Evolutionary conservation across 1,139 yeast genomes (phyloP).

Genomic region (Hansenula lynferdii): DNA sequence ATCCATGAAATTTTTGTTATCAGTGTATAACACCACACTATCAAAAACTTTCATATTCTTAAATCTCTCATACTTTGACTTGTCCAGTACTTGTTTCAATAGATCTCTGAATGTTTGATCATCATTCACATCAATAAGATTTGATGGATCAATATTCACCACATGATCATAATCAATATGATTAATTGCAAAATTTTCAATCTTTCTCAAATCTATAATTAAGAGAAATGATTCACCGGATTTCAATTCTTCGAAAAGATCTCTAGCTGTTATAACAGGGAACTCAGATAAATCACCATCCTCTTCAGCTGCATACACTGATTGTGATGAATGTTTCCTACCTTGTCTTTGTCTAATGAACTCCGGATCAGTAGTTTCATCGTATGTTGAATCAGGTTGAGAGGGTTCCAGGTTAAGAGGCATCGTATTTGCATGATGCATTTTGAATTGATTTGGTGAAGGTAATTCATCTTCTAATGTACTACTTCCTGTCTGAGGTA

Average conservation of each 20-base stretch:
- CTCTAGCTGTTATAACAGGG: constrained; percentile 26
- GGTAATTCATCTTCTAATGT: background rate
- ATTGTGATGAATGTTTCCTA: constrained; percentile 32
- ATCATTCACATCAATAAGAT: constrained; percentile 28
- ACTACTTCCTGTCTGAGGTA: background rate
- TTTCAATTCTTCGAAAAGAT: constrained; percentile 22
- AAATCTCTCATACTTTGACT: constrained; percentile 36
- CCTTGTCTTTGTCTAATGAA: constrained; percentile 12
- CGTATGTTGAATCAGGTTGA: background rate
- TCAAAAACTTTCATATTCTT: constrained; percentile 44
- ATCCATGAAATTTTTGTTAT: constrained; percentile 29
- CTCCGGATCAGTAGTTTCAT: background rate
- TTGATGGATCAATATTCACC: constrained; percentile 55
- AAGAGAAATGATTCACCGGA: constrained; percentile 23
- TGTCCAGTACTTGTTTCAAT: constrained; percentile 28
- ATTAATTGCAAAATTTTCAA: constrained; percentile 42
- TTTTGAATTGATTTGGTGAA: background rate
- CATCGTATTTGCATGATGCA: constrained; percentile 14
- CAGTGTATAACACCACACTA: constrained; percentile 49
- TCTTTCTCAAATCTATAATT: constrained; percentile 52
- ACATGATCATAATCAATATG: constrained; percentile 47
- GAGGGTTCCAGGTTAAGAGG: constrained; percentile 4
- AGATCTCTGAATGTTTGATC: constrained; percentile 28
- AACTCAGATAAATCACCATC: constrained; percentile 20
- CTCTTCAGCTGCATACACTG: constrained; percentile 28